phyloP scores from a whole-genome alignment of 2,329 filamentous ascomycete genomes.

The Aspergillus persii region DNA sequence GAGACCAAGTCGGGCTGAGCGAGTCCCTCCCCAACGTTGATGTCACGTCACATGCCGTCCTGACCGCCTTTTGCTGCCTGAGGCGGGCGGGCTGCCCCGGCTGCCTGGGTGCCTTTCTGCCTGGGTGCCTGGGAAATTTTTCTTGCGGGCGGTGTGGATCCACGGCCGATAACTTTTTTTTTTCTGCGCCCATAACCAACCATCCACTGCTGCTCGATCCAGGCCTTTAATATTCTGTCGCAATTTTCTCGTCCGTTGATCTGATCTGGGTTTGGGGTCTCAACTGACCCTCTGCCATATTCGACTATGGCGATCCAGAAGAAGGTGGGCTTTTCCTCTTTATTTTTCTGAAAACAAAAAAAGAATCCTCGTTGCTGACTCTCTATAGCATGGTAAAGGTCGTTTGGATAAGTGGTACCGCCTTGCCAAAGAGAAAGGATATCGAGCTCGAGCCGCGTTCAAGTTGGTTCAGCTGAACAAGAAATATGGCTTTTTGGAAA shows the following conservation, averaged over 20 bases:
- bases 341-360: neutral
- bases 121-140: slow-evolving; percentile 13
- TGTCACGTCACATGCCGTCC: slow-evolving; percentile 36
- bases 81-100: slow-evolving; percentile 13
- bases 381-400: slow-evolving; percentile 77
- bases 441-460: slow-evolving; percentile 91
- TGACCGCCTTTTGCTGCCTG: slow-evolving; percentile 26
- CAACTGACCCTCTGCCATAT: slow-evolving; percentile 21
- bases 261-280: slow-evolving; percentile 14
- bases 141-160: slow-evolving; percentile 13
- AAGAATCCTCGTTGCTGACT: slow-evolving; percentile 26
- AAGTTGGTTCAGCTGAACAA: slow-evolving; percentile 98
- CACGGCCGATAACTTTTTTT: slow-evolving; percentile 26
- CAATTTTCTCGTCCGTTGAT: slow-evolving; percentile 1
- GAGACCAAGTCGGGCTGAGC: neutral
- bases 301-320: slow-evolving; percentile 87
- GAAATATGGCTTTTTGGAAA: slow-evolving; percentile 97
- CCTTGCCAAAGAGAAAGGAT: slow-evolving; percentile 97
- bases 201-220: slow-evolving; percentile 23
- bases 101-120: neutral
- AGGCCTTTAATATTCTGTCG: neutral
- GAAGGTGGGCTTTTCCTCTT: slow-evolving; percentile 58
- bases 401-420: slow-evolving; percentile 99
- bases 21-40: slow-evolving; percentile 14
- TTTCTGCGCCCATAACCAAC: slow-evolving; percentile 4